Base-by-base conservation (phyloP, 1,284 basidiomycete genomes). In the Schizophyllum commune region DNA sequence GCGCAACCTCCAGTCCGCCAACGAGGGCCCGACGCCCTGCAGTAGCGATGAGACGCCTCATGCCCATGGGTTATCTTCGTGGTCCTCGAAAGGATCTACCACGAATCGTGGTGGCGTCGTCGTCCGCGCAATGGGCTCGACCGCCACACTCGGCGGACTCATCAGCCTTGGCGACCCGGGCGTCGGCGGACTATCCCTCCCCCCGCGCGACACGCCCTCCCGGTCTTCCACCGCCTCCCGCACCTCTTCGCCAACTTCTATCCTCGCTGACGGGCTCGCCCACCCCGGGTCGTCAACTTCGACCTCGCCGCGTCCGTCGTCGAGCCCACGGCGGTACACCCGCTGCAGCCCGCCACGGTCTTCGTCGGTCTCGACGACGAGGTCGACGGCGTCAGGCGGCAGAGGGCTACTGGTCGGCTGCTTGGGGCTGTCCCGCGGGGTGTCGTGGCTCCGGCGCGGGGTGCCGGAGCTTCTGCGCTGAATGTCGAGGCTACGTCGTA, bases 341-440 rank as follows among this genome's bases (percentile, higher is more conserved):
- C 78, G 83, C 62, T 77, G 75, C 66, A 83, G 69, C 19, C 73
- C 78, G 1, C 83, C 32, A 76, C 73, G 32, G 73, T 72, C 68
- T 77, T 76, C 69, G 5, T 70, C 64, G 66, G 86, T 86, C 68
- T 88, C 86, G 0, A 91, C 83, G 1, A 94, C 79, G 11, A 94
- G 77, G 70, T 94, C 91, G 4, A 93, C 85, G 0, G 90, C 91
- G 65, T 92, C 91, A 0, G 83, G 79, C 1, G 86, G 88, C 13
- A 89, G 72, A 4, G 76, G 73, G 13, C 78, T 57, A 55, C 19
- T 59, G 13, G 39, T 47, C 2, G 39, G 39, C 17, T 11, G 39
- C 17, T 47, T 47, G 13, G 39, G 39, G 39, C 39, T 47, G 2
- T 47, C 39, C 4, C 39, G 39, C 39, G 39, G 39, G 13, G 39